Evolutionary conservation across 208 protist species (phyloP).

Genomic region (Acanthamoeba royreba): DNA sequence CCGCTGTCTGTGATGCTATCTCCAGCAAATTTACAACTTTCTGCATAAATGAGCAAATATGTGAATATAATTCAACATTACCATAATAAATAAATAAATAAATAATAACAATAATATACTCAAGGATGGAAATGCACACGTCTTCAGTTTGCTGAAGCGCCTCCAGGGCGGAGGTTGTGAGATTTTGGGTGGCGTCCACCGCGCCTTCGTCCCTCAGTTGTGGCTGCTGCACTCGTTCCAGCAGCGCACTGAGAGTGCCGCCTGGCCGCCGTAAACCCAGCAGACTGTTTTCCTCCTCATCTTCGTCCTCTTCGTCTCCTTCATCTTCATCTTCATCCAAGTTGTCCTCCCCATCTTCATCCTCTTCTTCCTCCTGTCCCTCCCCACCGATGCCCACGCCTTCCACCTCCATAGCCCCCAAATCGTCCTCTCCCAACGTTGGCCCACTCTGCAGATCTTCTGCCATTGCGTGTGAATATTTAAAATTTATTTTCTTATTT

Average conservation of each 20-base stretch:
- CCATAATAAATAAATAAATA: neutral
- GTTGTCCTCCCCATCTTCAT: neutral
- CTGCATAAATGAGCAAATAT: too few species aligned
- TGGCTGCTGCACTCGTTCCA: neutral
- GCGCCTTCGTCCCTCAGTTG: too few species aligned
- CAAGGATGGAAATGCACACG: neutral
- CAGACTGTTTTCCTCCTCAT: neutral
- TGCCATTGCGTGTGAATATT: neutral
- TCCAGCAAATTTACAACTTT: neutral
- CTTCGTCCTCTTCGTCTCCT: neutral
- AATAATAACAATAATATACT: neutral
- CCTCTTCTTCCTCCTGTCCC: neutral
- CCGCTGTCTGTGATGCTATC: neutral
- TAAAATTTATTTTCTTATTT: too few species aligned
- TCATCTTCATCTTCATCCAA: neutral
- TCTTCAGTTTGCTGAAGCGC: neutral
- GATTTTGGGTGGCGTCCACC: too few species aligned
- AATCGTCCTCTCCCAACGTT: neutral
- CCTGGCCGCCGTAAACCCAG: neutral
- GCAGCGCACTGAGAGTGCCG: neutral
- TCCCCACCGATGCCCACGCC: neutral
- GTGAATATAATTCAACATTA: neutral
- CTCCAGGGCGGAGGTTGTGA: neutral
- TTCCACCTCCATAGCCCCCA: neutral
- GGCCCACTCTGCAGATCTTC: neutral